These are phyloP conservation scores for Galerina marginata DNA, from an alignment of 768 basidiomycete species.

Conservation along the genomic window DNA sequence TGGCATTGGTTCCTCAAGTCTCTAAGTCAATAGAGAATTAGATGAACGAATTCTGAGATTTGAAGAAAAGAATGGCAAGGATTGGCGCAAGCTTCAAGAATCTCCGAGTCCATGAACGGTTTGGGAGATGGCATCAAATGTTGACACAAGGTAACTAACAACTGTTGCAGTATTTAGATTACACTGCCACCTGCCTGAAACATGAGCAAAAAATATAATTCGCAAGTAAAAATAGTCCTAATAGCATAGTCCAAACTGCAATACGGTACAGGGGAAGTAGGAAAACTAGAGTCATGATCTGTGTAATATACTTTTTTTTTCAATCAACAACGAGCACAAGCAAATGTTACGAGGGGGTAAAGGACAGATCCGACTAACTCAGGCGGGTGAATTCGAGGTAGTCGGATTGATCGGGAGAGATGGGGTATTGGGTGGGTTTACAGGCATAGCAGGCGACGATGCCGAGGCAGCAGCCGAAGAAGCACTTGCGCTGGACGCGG, in stretches of 20 bases:
- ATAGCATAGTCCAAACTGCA: too few species aligned
- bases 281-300: too few species aligned
- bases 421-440: slow-evolving; percentile 25
- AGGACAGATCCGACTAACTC: too few species aligned
- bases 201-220: too few species aligned
- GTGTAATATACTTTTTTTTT: too few species aligned
- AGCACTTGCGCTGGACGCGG: neutral
- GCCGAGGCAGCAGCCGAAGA: slow-evolving; percentile 9
- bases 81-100: too few species aligned
- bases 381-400: neutral
- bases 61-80: neutral
- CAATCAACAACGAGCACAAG: too few species aligned
- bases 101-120: neutral
- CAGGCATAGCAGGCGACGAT: slow-evolving; percentile 19
- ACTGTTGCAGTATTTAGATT: neutral
- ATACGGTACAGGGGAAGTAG: too few species aligned
- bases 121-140: slow-evolving; percentile 11
- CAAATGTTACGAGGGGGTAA: too few species aligned
- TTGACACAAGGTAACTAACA: slow-evolving; percentile 6
- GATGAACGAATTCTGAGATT: neutral
- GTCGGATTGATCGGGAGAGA: slow-evolving; percentile 10
- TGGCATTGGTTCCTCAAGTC: slow-evolving; percentile 34
- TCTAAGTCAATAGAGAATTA: too few species aligned
- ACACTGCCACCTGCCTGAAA: neutral
- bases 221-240: too few species aligned